phyloP scores from a whole-genome alignment of 75 land plant genomes.

The Cryptomeria japonica region DNA sequence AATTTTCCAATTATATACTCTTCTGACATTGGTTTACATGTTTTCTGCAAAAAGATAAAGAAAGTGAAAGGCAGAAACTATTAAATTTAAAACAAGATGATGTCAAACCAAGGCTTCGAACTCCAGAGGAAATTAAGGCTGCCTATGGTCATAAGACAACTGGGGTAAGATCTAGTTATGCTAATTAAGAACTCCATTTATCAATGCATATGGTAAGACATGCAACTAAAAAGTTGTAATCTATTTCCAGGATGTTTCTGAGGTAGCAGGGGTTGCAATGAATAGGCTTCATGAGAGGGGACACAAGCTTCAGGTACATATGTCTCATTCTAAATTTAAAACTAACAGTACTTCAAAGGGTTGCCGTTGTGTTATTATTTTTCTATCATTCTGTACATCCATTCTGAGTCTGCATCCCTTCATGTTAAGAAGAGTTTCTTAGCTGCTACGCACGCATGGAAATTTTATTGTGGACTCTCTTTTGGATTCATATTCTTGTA shows the following conservation, averaged over 20 bases:
- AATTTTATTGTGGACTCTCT: background rate
- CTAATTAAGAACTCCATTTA: background rate
- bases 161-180: constrained; percentile 33
- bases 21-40: background rate
- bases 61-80: constrained; percentile 55
- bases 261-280: constrained; percentile 72
- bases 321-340: background rate
- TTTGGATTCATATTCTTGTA: background rate
- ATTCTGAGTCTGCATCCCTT: background rate
- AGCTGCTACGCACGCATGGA: background rate
- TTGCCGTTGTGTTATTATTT: background rate
- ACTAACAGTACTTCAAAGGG: background rate
- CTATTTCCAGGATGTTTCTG: constrained; percentile 65
- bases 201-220: background rate
- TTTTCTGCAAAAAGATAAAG: constrained; percentile 29
- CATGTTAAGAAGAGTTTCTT: background rate
- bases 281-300: constrained; percentile 78
- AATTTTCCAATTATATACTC: background rate
- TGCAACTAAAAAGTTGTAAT: background rate
- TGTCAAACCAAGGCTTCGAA: constrained; percentile 61
- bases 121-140: constrained; percentile 81
- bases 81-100: constrained; percentile 58
- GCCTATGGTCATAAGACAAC: constrained; percentile 57
- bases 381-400: background rate
- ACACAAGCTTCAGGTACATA: constrained; percentile 84